Base-by-base conservation (phyloP, 2,329 filamentous ascomycete species). In the Aspergillus glaucus region DNA sequence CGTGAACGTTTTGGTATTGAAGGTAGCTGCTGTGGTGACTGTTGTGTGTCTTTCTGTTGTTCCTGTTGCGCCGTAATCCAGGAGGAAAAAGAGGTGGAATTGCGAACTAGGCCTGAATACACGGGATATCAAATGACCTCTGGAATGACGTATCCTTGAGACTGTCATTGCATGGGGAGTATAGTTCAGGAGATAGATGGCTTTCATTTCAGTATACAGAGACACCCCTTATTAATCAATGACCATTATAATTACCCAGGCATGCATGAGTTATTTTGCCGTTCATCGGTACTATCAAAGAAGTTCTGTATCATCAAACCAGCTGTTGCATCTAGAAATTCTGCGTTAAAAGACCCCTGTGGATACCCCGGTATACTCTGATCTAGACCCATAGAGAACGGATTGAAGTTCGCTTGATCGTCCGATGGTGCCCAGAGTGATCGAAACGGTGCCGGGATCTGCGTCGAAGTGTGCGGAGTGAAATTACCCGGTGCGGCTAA, bases 11-110 rank as follows among this genome's bases (percentile, higher is more conserved):
- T 50, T 19, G 55, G 53, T 3, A 59, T 60, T 12, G 24, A 51
- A 21, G 51, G 56, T 3, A 48, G 42, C 6, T 56, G 51, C 34
- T 57, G 51, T 37, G 49, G 53, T 6, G 57, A 60, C 42, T 59
- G 56, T 48, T 55, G 53, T 37, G 43, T 44, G 1, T 50, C 51
- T 3, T 45, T 50, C 2, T 60, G 48, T 12, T 57, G 56, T 34
- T 47, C 50, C 3, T 60, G 55, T 34, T 60, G 56, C 50, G 53
- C 53, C 3, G 21, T 59, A 4, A 44, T 59, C 0, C 56, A 60
- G 40, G 56, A 59, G 22, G 57, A 56, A 43, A 59, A 60, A 44
- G 56, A 60, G 34, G 40, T 48, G 6, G 52, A 57, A 45, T 34
- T 58, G 43, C 42, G 56, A 1, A 50, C 51, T 3, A 49, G 56